Base-by-base conservation (phyloP, 345 rosid genomes). In the Pistacia integerrima region DNA sequence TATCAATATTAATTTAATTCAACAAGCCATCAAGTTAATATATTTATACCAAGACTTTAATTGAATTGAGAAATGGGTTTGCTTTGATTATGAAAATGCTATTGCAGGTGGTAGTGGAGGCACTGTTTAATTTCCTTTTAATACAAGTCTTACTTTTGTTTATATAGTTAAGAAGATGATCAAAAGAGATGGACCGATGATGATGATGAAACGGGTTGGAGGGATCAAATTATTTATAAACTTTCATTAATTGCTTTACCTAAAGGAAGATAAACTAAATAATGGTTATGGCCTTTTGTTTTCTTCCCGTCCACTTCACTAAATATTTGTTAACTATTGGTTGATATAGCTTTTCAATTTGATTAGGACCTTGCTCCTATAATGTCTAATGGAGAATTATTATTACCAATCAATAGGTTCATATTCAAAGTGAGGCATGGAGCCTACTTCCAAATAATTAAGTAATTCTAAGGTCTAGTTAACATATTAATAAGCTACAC, bases 221-320 rank as follows among this genome's bases (percentile, higher is more conserved):
- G 38, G 14, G 41, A 30, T 30, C 4, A 6, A 38, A 38, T 38
- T 38, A 4, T 2, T 38, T 41, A 41, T 41, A 41, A 30, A 0
- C 5, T 13, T 4, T 54, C 4, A 4, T 54, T 30, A 55, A 52
- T 69, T 51, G 17, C 59, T 41, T 69, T 69, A 16, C 71, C 16
- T 14, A 49, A 14, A 49, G 22, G 41, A 49, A 49, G 28, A 28
- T 13, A 13, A 4, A 48, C 16, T 66, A 68, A 68, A 68, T 68
- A 22, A 51, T 69, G 4, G 13, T 14, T 22, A 17, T 1, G 10
- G 9, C 16, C 25, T 69, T 69, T 44, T 52, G 9, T 35, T 51
- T 69, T 52, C 72, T 52, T 69, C 20, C 38, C 72, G 60, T 69
- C 60, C 72, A 69, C 72, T 69, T 69, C 59, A 69, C 72, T 69